Conservation (phyloP, 768 basidiomycete genomes). For the Boletus insuetus region DNA sequence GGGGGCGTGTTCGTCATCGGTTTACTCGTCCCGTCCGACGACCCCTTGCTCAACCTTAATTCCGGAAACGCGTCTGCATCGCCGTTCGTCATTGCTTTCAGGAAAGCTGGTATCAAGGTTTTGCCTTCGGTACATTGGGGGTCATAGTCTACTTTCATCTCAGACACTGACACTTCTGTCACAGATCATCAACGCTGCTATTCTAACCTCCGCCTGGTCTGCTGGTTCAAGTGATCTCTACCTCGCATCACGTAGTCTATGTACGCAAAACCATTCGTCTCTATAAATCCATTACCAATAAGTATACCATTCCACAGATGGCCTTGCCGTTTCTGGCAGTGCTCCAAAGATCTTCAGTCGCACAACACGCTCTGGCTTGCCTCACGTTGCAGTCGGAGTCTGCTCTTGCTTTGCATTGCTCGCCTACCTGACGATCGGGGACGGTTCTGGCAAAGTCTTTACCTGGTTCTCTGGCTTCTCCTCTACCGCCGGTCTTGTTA, state of each 20-base stretch:
- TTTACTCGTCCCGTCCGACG: conserved; percentile 2
- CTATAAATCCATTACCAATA: no score
- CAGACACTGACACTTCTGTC: background rate
- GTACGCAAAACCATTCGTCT: background rate
- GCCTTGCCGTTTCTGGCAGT: conserved; percentile 50
- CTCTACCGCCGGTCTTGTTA: conserved; percentile 40
- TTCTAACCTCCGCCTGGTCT: conserved; percentile 4
- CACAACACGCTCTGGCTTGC: conserved; percentile 40
- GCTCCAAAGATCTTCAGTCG: conserved; percentile 52
- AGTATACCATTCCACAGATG: conserved; percentile 38
- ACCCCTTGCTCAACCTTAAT: conserved; percentile 22
- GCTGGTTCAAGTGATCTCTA: conserved; percentile 4
- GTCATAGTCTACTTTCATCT: background rate
- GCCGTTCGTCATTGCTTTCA: conserved; percentile 1
- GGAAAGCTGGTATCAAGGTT: background rate
- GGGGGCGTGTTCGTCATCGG: conserved; percentile 4
- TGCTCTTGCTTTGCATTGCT: conserved; percentile 35
- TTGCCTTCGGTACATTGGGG: background rate
- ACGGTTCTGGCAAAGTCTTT: conserved; percentile 39
- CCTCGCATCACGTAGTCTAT: conserved; percentile 5
- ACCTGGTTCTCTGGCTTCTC: conserved; percentile 38
- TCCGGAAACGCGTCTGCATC: conserved; percentile 15
- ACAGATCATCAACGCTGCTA: conserved; percentile 4
- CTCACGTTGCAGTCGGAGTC: conserved; percentile 38
- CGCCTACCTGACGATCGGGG: conserved; percentile 39